Percentiles rank a stretch among this genome's conserved stretches.
Conservation (phyloP, 129 eudicot species). For the Helianthus tuberosus region DNA sequence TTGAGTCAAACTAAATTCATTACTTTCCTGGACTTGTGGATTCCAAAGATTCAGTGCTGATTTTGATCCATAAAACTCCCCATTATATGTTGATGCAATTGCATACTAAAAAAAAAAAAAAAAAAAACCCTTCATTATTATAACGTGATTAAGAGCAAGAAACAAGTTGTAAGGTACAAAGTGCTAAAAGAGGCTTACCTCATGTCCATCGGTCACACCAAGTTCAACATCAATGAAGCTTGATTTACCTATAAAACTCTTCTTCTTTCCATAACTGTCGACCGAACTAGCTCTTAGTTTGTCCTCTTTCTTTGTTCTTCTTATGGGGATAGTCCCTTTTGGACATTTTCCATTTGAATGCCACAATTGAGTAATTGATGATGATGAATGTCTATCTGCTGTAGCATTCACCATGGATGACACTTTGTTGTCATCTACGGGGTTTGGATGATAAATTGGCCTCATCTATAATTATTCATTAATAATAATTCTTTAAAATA, state of each 20-base stretch:
- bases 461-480: constrained; percentile 46
- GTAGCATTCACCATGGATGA: constrained; percentile 11
- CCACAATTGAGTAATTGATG: constrained; percentile 58
- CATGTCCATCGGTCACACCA: constrained; percentile 55
- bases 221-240: constrained; percentile 59
- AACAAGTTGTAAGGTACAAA: not conserved
- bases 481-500: not conserved
- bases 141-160: not conserved
- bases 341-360: constrained; percentile 71
- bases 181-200: constrained; percentile 41
- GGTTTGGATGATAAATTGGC: constrained; percentile 73
- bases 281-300: constrained; percentile 74
- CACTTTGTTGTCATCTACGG: constrained; percentile 43
- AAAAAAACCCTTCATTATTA: not conserved
- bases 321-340: constrained; percentile 48
- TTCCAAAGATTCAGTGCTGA: constrained; percentile 88
- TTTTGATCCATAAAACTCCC: constrained; percentile 78
- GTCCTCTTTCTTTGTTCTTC: constrained; percentile 79
- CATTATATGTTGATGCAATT: constrained; percentile 60
- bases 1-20: constrained; percentile 87
- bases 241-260: constrained; percentile 42
- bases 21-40: constrained; percentile 66
- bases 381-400: constrained; percentile 19
- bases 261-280: constrained; percentile 62
- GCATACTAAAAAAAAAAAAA: constrained; percentile 88